These are phyloP conservation scores for Echeveria elegans DNA, from an alignment of 164 flowering plant genomes.

Conservation along the genomic window DNA sequence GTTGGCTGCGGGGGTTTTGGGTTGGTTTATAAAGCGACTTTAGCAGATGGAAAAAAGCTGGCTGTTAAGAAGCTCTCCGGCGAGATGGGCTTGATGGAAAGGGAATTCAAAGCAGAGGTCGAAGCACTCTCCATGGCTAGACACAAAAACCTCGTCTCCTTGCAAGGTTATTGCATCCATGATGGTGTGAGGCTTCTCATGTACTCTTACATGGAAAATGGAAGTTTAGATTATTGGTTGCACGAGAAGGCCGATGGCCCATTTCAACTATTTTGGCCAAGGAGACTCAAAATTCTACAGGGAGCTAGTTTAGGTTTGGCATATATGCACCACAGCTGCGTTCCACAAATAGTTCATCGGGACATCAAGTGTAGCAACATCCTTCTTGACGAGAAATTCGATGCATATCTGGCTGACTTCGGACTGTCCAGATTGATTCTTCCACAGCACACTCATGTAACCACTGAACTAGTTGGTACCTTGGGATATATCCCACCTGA, in stretches of 20 bases:
- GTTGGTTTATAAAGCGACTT: conserved; percentile 2
- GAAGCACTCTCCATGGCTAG: conserved; percentile 3
- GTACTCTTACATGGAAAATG: conserved; percentile 9
- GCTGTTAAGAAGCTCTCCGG: conserved; percentile 9
- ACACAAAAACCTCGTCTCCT: conserved; percentile 7
- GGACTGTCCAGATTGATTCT: conserved; percentile 1
- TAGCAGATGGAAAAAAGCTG: not conserved
- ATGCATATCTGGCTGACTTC: conserved; percentile 6
- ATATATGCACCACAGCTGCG: conserved; percentile 1
- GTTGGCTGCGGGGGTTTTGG: conserved; percentile 6
- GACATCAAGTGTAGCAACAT: conserved; percentile 5
- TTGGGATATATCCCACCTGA: conserved; percentile 7
- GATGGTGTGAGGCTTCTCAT: not conserved
- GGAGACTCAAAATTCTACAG: not conserved
- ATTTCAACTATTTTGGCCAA: not conserved
- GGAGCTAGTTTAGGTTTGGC: conserved; percentile 1
- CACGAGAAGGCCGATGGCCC: not conserved
- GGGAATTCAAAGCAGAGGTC: conserved; percentile 7
- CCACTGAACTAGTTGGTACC: conserved; percentile 4
- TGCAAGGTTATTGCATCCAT: conserved; percentile 9
- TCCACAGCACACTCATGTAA: conserved; percentile 7
- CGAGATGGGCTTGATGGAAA: not conserved
- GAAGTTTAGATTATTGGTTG: conserved; percentile 7
- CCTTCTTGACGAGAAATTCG: not conserved
- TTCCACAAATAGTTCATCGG: conserved; percentile 4